Evolutionary conservation across 768 basidiomycete species (phyloP).

Genomic region (Kwoniella sp.): DNA sequence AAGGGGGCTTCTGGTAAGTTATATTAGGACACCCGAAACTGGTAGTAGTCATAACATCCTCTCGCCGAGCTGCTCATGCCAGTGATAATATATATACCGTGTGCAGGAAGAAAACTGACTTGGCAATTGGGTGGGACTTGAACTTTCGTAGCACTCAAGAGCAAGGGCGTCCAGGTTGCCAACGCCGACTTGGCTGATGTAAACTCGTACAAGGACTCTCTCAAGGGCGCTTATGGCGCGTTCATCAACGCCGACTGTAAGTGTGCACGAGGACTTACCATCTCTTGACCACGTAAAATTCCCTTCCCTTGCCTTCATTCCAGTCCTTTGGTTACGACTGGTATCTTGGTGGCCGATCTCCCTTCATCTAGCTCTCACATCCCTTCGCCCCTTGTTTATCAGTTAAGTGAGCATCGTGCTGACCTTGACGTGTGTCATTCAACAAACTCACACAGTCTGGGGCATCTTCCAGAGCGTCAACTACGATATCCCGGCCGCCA

Average conservation of each 20-base stretch:
- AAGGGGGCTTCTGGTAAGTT: slow-evolving; percentile 4
- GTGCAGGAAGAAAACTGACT: too few species aligned
- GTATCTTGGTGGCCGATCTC: neutral
- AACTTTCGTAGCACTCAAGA: slow-evolving; percentile 1
- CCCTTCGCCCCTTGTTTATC: neutral
- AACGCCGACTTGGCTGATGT: slow-evolving; percentile 10
- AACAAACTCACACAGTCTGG: slow-evolving; percentile 2
- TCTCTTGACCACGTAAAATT: too few species aligned
- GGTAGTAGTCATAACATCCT: neutral
- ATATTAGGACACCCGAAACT: neutral
- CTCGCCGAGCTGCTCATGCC: neutral
- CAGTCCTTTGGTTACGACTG: too few species aligned
- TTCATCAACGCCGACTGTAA: slow-evolving; percentile 17
- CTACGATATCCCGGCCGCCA: neutral
- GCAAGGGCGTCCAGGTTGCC: slow-evolving; percentile 3
- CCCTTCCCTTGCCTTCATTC: too few species aligned
- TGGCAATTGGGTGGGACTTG: too few species aligned
- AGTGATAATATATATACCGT: neutral
- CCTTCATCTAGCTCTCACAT: neutral
- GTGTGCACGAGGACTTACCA: too few species aligned
- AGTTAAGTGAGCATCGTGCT: too few species aligned
- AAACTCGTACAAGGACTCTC: slow-evolving; percentile 1
- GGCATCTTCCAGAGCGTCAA: neutral
- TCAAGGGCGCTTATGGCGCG: slow-evolving; percentile 9
- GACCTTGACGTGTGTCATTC: neutral